These are phyloP conservation scores for Vaccinium corymbosum DNA, from an alignment of 148 eudicot genomes.

Conservation along the genomic window DNA sequence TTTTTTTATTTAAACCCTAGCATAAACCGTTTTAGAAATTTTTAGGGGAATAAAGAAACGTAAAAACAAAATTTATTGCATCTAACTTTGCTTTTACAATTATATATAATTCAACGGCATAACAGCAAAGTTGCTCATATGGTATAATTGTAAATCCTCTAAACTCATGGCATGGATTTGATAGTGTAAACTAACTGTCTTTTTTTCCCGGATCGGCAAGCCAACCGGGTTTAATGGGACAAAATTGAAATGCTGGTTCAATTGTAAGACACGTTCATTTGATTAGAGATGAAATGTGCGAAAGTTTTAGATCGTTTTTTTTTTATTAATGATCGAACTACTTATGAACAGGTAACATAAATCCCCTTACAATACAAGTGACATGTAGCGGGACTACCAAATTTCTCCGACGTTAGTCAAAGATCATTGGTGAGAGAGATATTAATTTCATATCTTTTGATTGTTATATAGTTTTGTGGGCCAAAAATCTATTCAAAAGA, in stretches of 20 bases:
- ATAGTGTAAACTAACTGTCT: no score
- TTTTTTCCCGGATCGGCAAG: no score
- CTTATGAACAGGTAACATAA: not conserved
- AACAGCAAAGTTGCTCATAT: not conserved
- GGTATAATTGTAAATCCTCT: not conserved
- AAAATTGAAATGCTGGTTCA: no score
- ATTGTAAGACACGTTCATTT: no score
- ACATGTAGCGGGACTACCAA: not conserved
- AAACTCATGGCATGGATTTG: no score
- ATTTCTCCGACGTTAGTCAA: not conserved
- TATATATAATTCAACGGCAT: no score
- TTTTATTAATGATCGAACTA: not conserved
- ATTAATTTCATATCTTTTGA: no score
- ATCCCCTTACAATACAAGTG: not conserved
- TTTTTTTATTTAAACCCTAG: not conserved
- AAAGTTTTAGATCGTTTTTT: not conserved
- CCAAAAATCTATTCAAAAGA: not conserved
- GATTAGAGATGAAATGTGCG: no score
- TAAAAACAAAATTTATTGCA: not conserved
- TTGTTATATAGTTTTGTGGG: not conserved
- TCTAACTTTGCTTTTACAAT: no score
- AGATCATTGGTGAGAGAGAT: not conserved
- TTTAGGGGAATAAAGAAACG: not conserved
- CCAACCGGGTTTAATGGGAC: no score
- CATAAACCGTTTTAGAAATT: not conserved